Evolutionary conservation across 2,329 filamentous ascomycete species (phyloP).

Genomic region (Clonostachys solani): DNA sequence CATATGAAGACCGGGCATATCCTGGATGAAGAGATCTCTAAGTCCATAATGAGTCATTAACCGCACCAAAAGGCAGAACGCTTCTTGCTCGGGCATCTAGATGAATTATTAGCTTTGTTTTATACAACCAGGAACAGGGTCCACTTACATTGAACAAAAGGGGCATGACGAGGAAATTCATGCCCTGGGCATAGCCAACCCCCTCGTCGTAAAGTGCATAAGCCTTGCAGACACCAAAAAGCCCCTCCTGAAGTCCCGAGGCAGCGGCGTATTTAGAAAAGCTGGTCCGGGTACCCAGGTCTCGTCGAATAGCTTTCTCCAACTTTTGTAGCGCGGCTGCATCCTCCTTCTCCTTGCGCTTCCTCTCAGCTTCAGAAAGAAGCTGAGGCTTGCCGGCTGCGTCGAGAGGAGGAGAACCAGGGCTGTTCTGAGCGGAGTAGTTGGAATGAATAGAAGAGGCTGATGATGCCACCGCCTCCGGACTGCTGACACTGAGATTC

Average conservation of each 20-base stretch:
- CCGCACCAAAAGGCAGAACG: slow-evolving; percentile 87
- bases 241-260: slow-evolving; percentile 84
- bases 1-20: slow-evolving; percentile 94
- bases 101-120: slow-evolving; percentile 2
- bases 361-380: slow-evolving; percentile 60
- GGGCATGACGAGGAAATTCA: slow-evolving; percentile 98
- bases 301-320: slow-evolving; percentile 87
- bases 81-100: slow-evolving; percentile 94
- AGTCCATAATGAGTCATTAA: slow-evolving; percentile 96
- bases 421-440: slow-evolving; percentile 57
- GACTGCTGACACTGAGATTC: slow-evolving; percentile 53
- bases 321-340: slow-evolving; percentile 70
- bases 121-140: neutral
- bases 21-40: slow-evolving; percentile 87
- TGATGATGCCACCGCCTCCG: slow-evolving; percentile 67
- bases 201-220: slow-evolving; percentile 93
- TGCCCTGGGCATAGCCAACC: slow-evolving; percentile 95
- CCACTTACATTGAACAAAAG: slow-evolving; percentile 80
- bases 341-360: slow-evolving; percentile 78
- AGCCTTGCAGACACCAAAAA: slow-evolving; percentile 95
- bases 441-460: slow-evolving; percentile 83
- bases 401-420: slow-evolving; percentile 58
- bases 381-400: slow-evolving; percentile 62
- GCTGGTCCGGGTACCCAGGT: slow-evolving; percentile 87
- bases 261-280: slow-evolving; percentile 95